phyloP scores from a whole-genome alignment of 2,329 filamentous ascomycete genomes.

The Claviceps pazoutovae region DNA sequence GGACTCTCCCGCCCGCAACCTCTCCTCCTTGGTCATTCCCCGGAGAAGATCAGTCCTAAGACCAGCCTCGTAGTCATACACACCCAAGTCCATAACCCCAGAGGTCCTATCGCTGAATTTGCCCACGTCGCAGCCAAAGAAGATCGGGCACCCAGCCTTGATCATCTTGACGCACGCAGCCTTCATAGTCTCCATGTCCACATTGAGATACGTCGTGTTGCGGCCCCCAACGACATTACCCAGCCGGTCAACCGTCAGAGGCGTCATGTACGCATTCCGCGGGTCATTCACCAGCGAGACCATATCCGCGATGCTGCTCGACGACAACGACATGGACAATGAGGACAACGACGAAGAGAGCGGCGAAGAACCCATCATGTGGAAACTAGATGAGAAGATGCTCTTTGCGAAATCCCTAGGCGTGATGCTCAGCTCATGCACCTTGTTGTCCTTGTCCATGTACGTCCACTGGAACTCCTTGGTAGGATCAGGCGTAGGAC shows the following conservation, averaged over 20 bases:
- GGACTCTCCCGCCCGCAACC: slow-evolving; percentile 60
- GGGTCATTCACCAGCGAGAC: slow-evolving; percentile 81
- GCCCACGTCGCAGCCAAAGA: slow-evolving; percentile 81
- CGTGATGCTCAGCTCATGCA: slow-evolving; percentile 47
- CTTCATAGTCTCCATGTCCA: slow-evolving; percentile 61
- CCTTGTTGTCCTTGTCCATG: slow-evolving; percentile 52
- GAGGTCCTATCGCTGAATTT: slow-evolving; percentile 55
- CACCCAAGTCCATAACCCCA: slow-evolving; percentile 67
- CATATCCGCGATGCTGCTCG: slow-evolving; percentile 47
- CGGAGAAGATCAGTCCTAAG: slow-evolving; percentile 63
- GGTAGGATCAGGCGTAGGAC: slow-evolving; percentile 58
- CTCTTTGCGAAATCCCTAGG: slow-evolving; percentile 60
- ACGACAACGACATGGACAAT: slow-evolving; percentile 20
- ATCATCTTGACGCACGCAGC: slow-evolving; percentile 63
- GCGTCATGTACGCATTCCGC: slow-evolving; percentile 56
- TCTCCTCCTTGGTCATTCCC: slow-evolving; percentile 60
- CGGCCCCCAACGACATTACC: slow-evolving; percentile 71
- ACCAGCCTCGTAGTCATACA: slow-evolving; percentile 72
- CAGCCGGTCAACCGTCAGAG: slow-evolving; percentile 63
- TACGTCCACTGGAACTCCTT: slow-evolving; percentile 70
- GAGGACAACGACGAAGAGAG: background rate
- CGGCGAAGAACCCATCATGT: slow-evolving; percentile 24
- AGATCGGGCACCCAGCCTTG: slow-evolving; percentile 62
- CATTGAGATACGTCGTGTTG: slow-evolving; percentile 70
- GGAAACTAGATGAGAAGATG: slow-evolving; percentile 35